Evolutionary conservation across 345 rosid species (phyloP).

Genomic region (Gossypium raimondii): DNA sequence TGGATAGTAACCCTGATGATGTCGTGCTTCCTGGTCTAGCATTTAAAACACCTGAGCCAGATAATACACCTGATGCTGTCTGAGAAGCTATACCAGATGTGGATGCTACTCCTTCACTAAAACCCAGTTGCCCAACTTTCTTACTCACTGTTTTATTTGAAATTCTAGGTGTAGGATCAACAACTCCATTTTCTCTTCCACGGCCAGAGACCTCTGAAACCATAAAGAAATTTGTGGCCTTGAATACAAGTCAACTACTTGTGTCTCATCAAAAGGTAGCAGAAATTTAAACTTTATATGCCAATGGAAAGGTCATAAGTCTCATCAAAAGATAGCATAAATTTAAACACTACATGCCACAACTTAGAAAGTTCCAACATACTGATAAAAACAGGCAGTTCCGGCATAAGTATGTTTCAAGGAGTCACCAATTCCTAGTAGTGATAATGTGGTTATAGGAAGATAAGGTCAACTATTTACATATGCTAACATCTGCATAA

Average conservation of each 20-base stretch:
- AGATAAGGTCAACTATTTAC: slow-evolving; percentile 4
- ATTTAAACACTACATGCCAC: not conserved
- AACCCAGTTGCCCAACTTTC: slow-evolving; percentile 49
- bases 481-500: not conserved
- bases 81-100: slow-evolving; percentile 85
- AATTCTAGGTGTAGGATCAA: slow-evolving; percentile 59
- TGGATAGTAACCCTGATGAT: slow-evolving; percentile 86
- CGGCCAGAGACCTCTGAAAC: slow-evolving; percentile 78
- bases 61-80: slow-evolving; percentile 88
- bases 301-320: not conserved
- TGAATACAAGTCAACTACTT: not conserved
- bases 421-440: not conserved
- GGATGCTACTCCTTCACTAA: slow-evolving; percentile 67
- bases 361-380: not conserved
- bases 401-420: not conserved
- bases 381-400: not conserved
- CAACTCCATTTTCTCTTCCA: slow-evolving; percentile 78
- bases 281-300: not conserved
- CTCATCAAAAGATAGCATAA: not conserved
- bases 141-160: slow-evolving; percentile 56
- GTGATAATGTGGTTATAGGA: not conserved
- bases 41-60: slow-evolving; percentile 97
- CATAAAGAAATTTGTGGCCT: slow-evolving; percentile 17
- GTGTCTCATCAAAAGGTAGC: not conserved
- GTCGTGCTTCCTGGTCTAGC: slow-evolving; percentile 98